phyloP scores from a whole-genome alignment of 306 rosid genomes.

The Cajanus cajan region DNA sequence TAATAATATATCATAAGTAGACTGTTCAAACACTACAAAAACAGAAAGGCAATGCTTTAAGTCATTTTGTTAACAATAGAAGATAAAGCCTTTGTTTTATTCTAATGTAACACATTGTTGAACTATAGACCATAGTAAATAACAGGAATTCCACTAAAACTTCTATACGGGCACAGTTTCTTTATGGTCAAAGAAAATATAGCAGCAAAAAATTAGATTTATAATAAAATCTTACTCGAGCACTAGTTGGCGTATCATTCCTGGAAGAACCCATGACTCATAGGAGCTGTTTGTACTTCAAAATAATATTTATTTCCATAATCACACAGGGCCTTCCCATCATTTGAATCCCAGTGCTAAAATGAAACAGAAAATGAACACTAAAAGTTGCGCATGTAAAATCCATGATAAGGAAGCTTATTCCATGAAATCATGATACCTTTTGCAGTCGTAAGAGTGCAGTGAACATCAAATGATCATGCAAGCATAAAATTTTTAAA shows the following conservation, averaged over 20 bases:
- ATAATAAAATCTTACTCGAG: conserved; percentile 56
- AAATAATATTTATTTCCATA: conserved; percentile 40
- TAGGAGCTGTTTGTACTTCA: conserved; percentile 89
- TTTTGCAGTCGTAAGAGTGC: not conserved
- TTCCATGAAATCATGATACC: not conserved
- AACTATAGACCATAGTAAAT: not conserved
- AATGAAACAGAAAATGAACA: conserved; percentile 20
- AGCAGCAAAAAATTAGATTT: not conserved
- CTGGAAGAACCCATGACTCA: conserved; percentile 80
- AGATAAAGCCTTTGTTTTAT: conserved; percentile 17
- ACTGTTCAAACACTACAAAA: conserved; percentile 29
- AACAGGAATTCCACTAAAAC: not conserved
- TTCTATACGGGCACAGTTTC: not conserved
- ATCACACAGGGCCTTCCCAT: conserved; percentile 21
- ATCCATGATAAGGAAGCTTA: not conserved
- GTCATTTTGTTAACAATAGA: not conserved
- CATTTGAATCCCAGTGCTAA: conserved; percentile 47
- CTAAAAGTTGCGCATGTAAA: conserved; percentile 3
- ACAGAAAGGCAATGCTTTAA: not conserved
- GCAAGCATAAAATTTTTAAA: conserved; percentile 4
- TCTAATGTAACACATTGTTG: not conserved
- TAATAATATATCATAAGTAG: not conserved
- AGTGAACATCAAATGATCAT: not conserved
- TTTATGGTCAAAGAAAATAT: conserved; percentile 4
- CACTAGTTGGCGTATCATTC: conserved; percentile 72